A percentile compares a stretch with the other conserved stretches of the same genome.
Evolutionary conservation across 495 filamentous ascomycete genomes (phyloP).

Genomic region (Evansstolkia leycettana): DNA sequence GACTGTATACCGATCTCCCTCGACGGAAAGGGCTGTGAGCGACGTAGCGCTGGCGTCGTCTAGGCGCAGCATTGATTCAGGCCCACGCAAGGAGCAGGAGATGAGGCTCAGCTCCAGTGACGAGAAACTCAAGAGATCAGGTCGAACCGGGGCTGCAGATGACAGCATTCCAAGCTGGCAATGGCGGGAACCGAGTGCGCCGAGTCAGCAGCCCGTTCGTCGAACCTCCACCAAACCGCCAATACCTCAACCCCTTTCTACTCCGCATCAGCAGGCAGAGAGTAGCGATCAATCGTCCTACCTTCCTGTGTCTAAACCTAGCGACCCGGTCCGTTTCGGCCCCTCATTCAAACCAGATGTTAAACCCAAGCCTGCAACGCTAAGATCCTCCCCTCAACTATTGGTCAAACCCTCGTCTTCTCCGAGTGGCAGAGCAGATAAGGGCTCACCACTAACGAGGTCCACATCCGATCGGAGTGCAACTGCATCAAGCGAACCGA

Average conservation of each 20-base stretch:
- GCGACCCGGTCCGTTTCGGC: no score
- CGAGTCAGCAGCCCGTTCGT: not conserved
- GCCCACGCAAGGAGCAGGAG: constrained; percentile 14
- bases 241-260: not conserved
- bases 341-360: no score
- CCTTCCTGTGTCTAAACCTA: no score
- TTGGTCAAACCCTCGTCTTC: constrained; percentile 28
- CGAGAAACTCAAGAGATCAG: constrained; percentile 4
- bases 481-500: constrained; percentile 8
- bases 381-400: constrained; percentile 18
- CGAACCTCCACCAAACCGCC: not conserved
- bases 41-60: constrained; percentile 26
- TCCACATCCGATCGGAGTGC: constrained; percentile 11
- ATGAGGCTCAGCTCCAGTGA: constrained; percentile 17
- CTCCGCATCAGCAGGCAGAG: not conserved
- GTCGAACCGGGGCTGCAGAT: not conserved
- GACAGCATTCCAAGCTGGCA: constrained; percentile 3
- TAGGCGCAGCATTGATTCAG: constrained; percentile 15
- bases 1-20: constrained; percentile 29
- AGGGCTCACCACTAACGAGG: constrained; percentile 7
- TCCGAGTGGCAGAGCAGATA: constrained; percentile 3
- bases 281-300: not conserved
- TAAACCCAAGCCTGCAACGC: no score
- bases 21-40: constrained; percentile 18
- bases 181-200: constrained; percentile 2